Evolutionary conservation across 1,284 basidiomycete genomes (phyloP), one percentile per base, ranked within the genome.

Genomic region (Ustilago vetiveriae): DNA sequence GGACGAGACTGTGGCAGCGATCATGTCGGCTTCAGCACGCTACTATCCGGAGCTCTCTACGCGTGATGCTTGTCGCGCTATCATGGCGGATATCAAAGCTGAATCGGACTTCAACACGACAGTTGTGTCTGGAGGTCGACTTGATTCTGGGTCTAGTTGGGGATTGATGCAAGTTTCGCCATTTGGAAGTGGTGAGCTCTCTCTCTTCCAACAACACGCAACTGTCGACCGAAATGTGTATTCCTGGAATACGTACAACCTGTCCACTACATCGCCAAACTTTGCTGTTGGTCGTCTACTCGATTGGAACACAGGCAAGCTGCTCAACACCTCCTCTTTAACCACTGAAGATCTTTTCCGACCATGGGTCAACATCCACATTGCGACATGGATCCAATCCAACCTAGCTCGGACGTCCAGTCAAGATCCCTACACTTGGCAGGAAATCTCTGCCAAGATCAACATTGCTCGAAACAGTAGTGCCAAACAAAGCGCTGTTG

Each of bases 331-430:
- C 10, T 23, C 38, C 8, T 21, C 23, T 0, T 45, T 81, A n/a
- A 66, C 40, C 16, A 64, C 66, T 21, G 36, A 65, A 4, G 77
- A 79, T 37, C 62, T 81, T n/a, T 58, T 67, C 36, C 44, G 75
- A 2, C 79, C 79, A 3, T 81, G 79, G 79, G 46, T 81, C 44
- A 81, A 81, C 40, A 72, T 81, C 23, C 79, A 81, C 32, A 41
- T 80, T 17, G 78, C 76, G 11, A 62, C 72, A 10, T 81, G 78
- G 78, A 67, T 79, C 43, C 79, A 81, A 63, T 43, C 49, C 48
- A 81, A 81, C 42, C 50, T 71, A 4, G 79, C 74, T 1, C 46
- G 79, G 5, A 74, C 77, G 6, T 64, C 62, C 0, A 67, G 59
- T 21, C 64, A 75, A 23, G 79, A 81, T 42, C 79, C 79, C 0